phyloP scores from a whole-genome alignment of 805 yeast species.

The Saccharomycopsis lassenensis region DNA sequence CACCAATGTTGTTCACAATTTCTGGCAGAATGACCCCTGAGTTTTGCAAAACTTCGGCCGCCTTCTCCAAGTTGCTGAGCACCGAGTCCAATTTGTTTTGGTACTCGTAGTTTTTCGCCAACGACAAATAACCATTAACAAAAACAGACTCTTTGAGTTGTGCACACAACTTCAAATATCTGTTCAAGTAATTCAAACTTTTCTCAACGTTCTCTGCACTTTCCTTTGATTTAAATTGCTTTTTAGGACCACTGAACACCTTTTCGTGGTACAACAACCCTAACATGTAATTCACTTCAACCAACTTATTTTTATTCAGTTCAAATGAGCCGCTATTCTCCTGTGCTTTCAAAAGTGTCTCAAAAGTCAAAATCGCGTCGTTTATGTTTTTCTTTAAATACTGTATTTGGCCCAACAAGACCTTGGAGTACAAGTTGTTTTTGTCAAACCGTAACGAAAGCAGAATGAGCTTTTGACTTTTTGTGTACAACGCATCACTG shows the following conservation, averaged over 20 bases:
- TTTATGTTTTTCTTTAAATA: constrained; percentile 60
- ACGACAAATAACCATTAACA: constrained; percentile 52
- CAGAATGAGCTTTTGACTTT: constrained; percentile 62
- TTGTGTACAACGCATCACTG: constrained; percentile 24
- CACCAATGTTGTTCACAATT: constrained; percentile 76
- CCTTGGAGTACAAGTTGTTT: constrained; percentile 52
- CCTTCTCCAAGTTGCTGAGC: constrained; percentile 47
- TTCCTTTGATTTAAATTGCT: constrained; percentile 16
- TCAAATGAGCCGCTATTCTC: constrained; percentile 5
- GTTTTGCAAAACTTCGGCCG: constrained; percentile 39
- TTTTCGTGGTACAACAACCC: constrained; percentile 64
- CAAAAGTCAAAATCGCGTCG: constrained; percentile 82
- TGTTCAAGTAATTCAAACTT: constrained; percentile 57
- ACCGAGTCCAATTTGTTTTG: constrained; percentile 54
- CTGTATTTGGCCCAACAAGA: constrained; percentile 84
- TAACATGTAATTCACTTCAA: constrained; percentile 64
- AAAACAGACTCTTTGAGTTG: constrained; percentile 46
- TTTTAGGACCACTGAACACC: constrained; percentile 20
- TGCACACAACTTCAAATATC: constrained; percentile 52
- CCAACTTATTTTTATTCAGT: constrained; percentile 41
- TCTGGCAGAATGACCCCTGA: constrained; percentile 36
- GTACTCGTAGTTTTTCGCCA: constrained; percentile 62
- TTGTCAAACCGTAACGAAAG: constrained; percentile 60
- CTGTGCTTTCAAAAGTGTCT: constrained; percentile 43
- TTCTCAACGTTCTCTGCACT: constrained; percentile 29